Evolutionary conservation across 2,329 filamentous ascomycete species (phyloP), one percentile per base, ranked within the genome.

Genomic region (Alternaria atra): DNA sequence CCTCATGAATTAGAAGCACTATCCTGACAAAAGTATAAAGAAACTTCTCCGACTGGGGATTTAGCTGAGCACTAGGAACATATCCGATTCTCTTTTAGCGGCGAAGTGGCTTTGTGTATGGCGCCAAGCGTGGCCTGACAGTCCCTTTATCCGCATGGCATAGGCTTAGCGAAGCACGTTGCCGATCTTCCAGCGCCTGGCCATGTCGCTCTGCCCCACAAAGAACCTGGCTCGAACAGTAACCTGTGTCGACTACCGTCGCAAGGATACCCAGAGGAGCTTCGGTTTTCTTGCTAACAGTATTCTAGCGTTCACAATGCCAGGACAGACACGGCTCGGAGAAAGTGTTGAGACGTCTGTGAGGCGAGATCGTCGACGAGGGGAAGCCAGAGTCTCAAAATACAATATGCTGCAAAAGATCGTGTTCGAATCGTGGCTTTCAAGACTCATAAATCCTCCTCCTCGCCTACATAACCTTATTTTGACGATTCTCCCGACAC

Each of bases 291-390:
- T 48, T 62, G 55, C 61, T 64, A 25, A 52, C 58, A 58, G 32
- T 6, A 61, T 59, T 59, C 54, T 64, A 64, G 61, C 61, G 61
- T 48, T 30, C 30, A 25, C n/a, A 34, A 34, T 46, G 50, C 47
- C 37, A 50, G 48, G 57, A 40, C 52, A 29, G 44, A 59, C 44
- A 39, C 32, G 55, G 48, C 29, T 53, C 40, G 30, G 55, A 39
- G 39, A 52, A 59, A 53, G 52, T 62, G 61, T 55, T 52, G 61
- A 55, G 58, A 64, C 59, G 51, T 55, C 29, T 62, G 55, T 53
- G 30, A 52, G 52, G 54, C 34, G 34, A 54, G 58, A 64, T 64
- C 54, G 59, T 39, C 61, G 51, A 44, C 15, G 44, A 48, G 53
- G 44, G 50, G 48, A 55, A 17, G 29, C 17, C 42, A 43, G 37